Evolutionary conservation across 2,329 filamentous ascomycete genomes (phyloP).

Genomic region (Aspergillus sp.): DNA sequence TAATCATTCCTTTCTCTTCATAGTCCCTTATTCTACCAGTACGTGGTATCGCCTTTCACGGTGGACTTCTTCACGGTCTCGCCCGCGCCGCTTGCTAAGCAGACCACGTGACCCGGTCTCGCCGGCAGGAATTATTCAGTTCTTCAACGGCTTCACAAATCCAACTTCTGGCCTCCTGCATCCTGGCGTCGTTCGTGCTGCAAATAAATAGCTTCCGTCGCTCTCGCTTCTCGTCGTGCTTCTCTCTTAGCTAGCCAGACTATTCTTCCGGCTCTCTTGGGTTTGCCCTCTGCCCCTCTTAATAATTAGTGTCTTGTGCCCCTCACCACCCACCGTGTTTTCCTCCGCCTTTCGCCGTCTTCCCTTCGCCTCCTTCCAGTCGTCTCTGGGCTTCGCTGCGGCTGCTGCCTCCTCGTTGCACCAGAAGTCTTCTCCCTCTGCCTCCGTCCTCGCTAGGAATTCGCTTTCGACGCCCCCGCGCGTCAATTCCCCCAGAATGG

Average conservation of each 20-base stretch:
- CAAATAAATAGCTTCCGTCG: not conserved
- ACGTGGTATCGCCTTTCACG: no score
- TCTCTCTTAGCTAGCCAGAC: not conserved
- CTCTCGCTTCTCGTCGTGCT: not conserved
- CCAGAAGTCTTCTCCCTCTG: conserved; percentile 45
- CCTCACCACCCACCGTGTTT: conserved; percentile 47
- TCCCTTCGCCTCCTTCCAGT: conserved; percentile 55
- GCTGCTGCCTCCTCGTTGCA: conserved; percentile 63
- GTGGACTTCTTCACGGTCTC: not conserved
- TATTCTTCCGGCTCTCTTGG: not conserved
- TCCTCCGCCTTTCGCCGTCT: conserved; percentile 68
- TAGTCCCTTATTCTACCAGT: no score
- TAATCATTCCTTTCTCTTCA: no score
- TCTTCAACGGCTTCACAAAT: no score
- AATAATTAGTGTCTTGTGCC: conserved; percentile 11
- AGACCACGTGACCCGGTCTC: conserved; percentile 1
- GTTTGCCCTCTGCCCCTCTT: conserved; percentile 11
- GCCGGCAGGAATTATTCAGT: not conserved
- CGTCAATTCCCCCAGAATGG: conserved; percentile 49
- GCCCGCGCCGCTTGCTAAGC: conserved; percentile 3
- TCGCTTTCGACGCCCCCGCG: conserved; percentile 32
- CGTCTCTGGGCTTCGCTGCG: conserved; percentile 63
- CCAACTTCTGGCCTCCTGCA: no score
- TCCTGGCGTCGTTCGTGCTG: no score
- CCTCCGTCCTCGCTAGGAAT: conserved; percentile 24